These are phyloP conservation scores for Linum lewisii DNA, from an alignment of 345 rosid genomes.

Conservation along the genomic window DNA sequence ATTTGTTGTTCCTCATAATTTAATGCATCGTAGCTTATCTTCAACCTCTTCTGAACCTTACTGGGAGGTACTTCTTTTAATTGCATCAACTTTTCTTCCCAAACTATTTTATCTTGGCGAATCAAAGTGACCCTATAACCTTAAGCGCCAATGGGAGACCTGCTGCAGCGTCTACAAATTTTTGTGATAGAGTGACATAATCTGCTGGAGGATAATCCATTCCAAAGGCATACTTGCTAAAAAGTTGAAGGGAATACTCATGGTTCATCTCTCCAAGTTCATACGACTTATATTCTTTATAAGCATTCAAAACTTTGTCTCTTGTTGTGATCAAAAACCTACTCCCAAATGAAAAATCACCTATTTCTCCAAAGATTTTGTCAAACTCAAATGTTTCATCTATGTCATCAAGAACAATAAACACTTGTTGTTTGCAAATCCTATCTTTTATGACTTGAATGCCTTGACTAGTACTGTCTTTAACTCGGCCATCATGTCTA, in stretches of 20 bases:
- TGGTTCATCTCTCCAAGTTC: not conserved
- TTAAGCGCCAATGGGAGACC: not conserved
- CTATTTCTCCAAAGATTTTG: not conserved
- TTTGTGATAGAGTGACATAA: not conserved
- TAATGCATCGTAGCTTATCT: not conserved
- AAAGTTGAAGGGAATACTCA: not conserved
- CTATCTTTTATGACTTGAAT: not conserved
- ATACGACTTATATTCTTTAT: not conserved
- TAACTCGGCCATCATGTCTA: not conserved
- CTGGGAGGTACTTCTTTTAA: not conserved
- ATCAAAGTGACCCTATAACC: not conserved
- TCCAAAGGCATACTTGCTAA: not conserved
- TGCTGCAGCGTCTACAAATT: not conserved
- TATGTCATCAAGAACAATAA: not conserved
- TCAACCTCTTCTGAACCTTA: not conserved
- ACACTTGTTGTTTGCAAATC: not conserved
- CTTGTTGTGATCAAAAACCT: not conserved
- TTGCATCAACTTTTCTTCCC: not conserved
- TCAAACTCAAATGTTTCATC: not conserved
- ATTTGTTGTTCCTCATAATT: not conserved
- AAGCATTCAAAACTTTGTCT: not conserved
- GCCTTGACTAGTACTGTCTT: not conserved
- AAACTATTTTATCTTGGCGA: not conserved
- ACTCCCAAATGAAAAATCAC: not conserved
- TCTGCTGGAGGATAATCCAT: not conserved